These are phyloP conservation scores for Flaveria sonorensis DNA, from an alignment of 129 eudicot species.

Conservation along the genomic window DNA sequence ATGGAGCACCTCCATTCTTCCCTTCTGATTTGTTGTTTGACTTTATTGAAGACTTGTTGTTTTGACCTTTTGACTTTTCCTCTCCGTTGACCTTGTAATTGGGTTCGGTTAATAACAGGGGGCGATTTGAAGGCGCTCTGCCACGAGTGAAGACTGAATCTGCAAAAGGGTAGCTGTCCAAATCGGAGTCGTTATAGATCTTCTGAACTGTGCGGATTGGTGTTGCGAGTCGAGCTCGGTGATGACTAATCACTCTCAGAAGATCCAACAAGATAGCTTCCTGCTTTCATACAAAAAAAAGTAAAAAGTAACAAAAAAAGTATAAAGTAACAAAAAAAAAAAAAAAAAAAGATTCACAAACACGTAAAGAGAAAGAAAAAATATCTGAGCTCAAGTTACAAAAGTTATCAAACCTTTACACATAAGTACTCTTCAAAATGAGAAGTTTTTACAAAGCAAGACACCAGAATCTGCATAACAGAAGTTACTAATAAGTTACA, in stretches of 20 bases:
- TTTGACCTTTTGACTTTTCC: conserved; percentile 66
- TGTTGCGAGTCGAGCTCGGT: conserved; percentile 93
- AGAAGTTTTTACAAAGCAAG: conserved; percentile 12
- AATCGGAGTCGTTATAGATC: conserved; percentile 61
- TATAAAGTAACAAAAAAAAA: neutral
- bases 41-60: conserved; percentile 38
- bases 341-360: neutral
- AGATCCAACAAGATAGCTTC: conserved; percentile 87
- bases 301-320: neutral
- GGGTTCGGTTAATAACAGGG: conserved; percentile 64
- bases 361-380: neutral
- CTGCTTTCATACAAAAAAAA: conserved; percentile 41
- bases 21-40: conserved; percentile 44
- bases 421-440: conserved; percentile 4
- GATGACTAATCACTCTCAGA: conserved; percentile 84
- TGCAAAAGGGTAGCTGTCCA: conserved; percentile 69
- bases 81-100: conserved; percentile 79
- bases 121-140: conserved; percentile 55
- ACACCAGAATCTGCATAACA: conserved; percentile 48
- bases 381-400: neutral
- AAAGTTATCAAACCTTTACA: neutral
- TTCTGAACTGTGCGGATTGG: conserved; percentile 93
- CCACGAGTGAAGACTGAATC: conserved; percentile 67
- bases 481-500: neutral
- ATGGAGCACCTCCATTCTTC: conserved; percentile 32